Base-by-base conservation (phyloP, 106 monocot genomes). In the Dioscorea dumetorum region DNA sequence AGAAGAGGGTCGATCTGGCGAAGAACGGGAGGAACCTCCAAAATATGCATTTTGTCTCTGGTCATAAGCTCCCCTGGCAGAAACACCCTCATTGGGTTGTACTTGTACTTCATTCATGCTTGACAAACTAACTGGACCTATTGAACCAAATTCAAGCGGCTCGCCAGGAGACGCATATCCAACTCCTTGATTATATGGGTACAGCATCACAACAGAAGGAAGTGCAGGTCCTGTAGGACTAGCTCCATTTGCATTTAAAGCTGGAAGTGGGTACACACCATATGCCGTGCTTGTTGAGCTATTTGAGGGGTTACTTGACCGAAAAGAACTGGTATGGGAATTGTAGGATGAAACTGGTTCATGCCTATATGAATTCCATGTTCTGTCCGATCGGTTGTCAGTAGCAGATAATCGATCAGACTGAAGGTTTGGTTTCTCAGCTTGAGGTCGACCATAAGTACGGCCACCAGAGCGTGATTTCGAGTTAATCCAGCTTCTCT, bases 81-180 rank as follows among this genome's bases (percentile, higher is more conserved):
- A 22, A 73, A 56, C 62, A 60, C 72, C 80, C 17, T 76, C 76
- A 53, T 28, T 60, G 5, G 67, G 41, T 7, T 69, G 67, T 12
- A 58, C 28, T 28, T 28, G 53, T 24, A 31, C 64, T 61, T 83
- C 94, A 63, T 68, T 74, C 22, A 41, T 17, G 50, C 21, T 31
- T 1, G 79, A 28, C 13, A 74, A 59, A 57, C 72, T 79, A 12
- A 77, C 71, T 34, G 83, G 73, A 62, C 85, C 81, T 20, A 81
- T 62, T 10, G 93, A 86, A 13, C 87, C 86, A 78, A 94, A 87
- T 21, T 90, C 93, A 24, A 93, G 74, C 5, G 77, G 74, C 60
- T 83, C 85, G 24, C 68, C 73, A 62, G 80, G 57, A 19, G 57
- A 64, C 21, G 61, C 73, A 72, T 79, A 77, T 3, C 67, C 64